Evolutionary conservation across 305 asterid species (phyloP), one percentile per base, ranked within the genome.

Genomic region (Fraxinus platypoda): DNA sequence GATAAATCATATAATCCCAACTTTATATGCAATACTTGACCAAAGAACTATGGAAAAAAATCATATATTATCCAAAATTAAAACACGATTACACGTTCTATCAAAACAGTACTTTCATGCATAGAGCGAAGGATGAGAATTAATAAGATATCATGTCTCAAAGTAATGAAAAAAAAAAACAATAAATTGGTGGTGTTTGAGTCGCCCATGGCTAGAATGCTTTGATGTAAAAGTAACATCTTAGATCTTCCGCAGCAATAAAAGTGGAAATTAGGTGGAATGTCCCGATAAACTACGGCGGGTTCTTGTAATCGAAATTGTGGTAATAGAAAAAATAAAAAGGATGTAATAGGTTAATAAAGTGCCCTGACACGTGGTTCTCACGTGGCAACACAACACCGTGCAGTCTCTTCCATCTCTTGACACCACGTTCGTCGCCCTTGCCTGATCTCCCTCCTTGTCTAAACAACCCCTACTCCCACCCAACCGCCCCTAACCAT

Each of bases 1-100:
- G 17, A 64, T 17, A 35, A 62, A 54, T 23, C 43, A 54, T 57
- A 64, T 76, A 79, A 87, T 87, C 96, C 95, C 91, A 89, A 80
- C 91, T 80, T 97, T 95, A 94, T 33, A 74, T 37, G 82, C 12
- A 77, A 54, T 31, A 85, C 77, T 81, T 75, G 71, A 74, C 80
- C 46, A 62, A 80, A 80, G 54, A 15, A 59, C 35, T 31, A 6
- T n/a, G n/a, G n/a, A 34, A 34, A 59, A 30, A 26, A 72, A 43
- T 35, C 59, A 49, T 49, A 57, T 17, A 78, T 33, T 34, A 77
- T 17, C 74, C 37, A 54, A 8, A 41, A 81, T 57, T 66, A 26
- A 34, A 71, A 82, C 76, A 79, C 76, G 28, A 30, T 79, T 31
- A 62, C 43, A 76, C 28, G 74, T n/a, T 77, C 37, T 52, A 81